Percentiles rank a stretch among this genome's conserved stretches.
phyloP scores from a whole-genome alignment of 2,329 filamentous ascomycete species.

The Hypoxylon rubiginosum region DNA sequence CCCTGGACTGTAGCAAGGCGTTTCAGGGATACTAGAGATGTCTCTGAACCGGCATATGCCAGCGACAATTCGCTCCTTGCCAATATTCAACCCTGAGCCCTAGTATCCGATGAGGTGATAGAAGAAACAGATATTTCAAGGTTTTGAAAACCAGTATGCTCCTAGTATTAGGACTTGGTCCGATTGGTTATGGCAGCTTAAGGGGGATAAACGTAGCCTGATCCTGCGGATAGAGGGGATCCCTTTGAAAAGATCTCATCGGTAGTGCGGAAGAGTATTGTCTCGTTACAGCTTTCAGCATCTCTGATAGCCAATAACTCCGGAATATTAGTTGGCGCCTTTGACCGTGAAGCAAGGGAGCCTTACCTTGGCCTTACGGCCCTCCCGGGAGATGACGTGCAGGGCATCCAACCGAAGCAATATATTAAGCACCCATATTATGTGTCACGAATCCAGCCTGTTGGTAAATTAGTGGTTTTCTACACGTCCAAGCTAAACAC shows the following conservation, averaged over 20 bases:
- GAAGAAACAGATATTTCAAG: too few species aligned
- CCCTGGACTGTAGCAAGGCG: neutral
- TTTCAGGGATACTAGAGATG: neutral
- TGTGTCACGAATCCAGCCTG: neutral
- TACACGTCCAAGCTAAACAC: too few species aligned
- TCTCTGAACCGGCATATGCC: neutral
- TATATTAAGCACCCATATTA: neutral
- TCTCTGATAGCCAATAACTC: neutral
- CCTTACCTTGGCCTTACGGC: neutral
- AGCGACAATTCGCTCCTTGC: neutral
- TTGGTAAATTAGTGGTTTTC: too few species aligned
- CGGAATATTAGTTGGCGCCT: neutral
- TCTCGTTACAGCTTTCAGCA: neutral
- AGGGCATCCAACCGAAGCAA: neutral
- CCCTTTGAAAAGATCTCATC: neutral
- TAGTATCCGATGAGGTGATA: neutral
- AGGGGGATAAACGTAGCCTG: neutral
- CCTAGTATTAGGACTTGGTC: neutral
- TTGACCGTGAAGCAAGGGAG: neutral
- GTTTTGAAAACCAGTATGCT: too few species aligned
- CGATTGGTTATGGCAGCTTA: neutral
- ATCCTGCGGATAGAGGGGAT: neutral
- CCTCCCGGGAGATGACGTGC: neutral
- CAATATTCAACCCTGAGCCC: neutral
- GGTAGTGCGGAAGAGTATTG: neutral